A percentile compares a stretch with the other conserved stretches of the same genome.
phyloP scores from a whole-genome alignment of 805 yeast species.

The Lachancea meyersii region DNA sequence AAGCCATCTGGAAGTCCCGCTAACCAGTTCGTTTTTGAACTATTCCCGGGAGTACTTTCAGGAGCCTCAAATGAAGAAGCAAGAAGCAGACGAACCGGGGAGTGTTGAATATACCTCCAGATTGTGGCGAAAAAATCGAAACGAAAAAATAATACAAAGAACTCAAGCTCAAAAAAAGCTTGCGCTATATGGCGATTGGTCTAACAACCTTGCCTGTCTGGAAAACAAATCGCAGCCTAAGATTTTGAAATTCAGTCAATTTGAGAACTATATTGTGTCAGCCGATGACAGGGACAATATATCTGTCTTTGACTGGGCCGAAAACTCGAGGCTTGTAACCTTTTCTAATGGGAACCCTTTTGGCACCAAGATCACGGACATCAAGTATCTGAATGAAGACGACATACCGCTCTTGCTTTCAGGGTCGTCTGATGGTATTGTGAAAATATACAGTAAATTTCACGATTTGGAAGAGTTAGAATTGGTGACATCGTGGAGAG shows the following conservation, averaged over 20 bases:
- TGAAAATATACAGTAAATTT: slow-evolving; percentile 75
- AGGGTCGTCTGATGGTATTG: slow-evolving; percentile 93
- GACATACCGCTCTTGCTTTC: slow-evolving; percentile 78
- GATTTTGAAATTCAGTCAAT: slow-evolving; percentile 75
- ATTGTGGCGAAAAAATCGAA: slow-evolving; percentile 84
- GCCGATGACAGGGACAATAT: slow-evolving; percentile 81
- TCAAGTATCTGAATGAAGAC: slow-evolving; percentile 85
- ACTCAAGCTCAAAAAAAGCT: slow-evolving; percentile 86
- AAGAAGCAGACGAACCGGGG: slow-evolving; percentile 87
- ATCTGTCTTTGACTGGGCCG: slow-evolving; percentile 84
- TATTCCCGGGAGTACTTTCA: slow-evolving; percentile 86
- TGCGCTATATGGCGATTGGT: slow-evolving; percentile 85
- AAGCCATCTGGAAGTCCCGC: slow-evolving; percentile 39
- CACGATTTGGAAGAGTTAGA: slow-evolving; percentile 50
- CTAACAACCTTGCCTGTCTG: slow-evolving; percentile 48
- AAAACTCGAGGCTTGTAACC: slow-evolving; percentile 48
- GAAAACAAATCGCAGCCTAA: slow-evolving; percentile 78
- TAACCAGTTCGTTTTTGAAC: slow-evolving; percentile 59
- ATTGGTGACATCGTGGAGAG: slow-evolving; percentile 85
- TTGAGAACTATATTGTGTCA: slow-evolving; percentile 74
- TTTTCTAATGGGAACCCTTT: slow-evolving; percentile 81
- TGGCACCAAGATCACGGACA: slow-evolving; percentile 83
- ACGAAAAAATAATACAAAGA: slow-evolving; percentile 76
- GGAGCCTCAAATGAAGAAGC: slow-evolving; percentile 87
- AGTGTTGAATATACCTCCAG: slow-evolving; percentile 76